Conservation (phyloP, 108 stramenopile genomes). For the Schizochytrium sp. region DNA sequence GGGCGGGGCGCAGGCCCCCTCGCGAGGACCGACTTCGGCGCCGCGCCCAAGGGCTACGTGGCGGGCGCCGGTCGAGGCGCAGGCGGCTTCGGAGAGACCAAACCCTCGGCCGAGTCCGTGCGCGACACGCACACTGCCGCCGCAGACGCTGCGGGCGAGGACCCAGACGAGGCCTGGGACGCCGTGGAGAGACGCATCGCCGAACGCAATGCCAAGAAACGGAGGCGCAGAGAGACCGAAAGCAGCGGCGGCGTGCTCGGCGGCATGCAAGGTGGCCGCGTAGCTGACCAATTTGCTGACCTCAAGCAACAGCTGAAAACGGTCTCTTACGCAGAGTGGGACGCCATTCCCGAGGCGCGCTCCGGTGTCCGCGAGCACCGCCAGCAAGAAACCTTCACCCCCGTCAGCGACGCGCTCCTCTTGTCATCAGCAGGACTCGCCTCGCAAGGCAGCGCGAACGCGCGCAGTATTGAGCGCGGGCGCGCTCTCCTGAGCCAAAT, state of each 20-base stretch:
- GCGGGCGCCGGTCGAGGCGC: conserved; percentile 49
- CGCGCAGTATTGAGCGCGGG: not conserved
- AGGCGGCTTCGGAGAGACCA: conserved; percentile 19
- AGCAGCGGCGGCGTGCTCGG: conserved; percentile 18
- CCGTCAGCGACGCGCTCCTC: conserved; percentile 79
- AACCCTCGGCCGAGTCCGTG: conserved; percentile 23
- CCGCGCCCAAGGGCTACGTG: conserved; percentile 70
- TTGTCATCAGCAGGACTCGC: conserved; percentile 26
- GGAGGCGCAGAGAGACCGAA: conserved; percentile 22
- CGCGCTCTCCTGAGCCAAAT: not conserved
- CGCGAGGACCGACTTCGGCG: conserved; percentile 46
- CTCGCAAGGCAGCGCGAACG: not conserved
- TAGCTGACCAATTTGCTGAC: conserved; percentile 90
- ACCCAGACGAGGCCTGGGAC: conserved; percentile 88
- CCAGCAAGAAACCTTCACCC: conserved; percentile 74
- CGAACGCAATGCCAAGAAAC: conserved; percentile 46
- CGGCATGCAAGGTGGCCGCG: conserved; percentile 38
- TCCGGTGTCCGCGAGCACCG: conserved; percentile 77
- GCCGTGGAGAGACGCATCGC: conserved; percentile 90
- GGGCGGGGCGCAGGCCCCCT: not conserved
- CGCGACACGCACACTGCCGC: conserved; percentile 19
- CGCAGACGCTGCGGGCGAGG: conserved; percentile 66
- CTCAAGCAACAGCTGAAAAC: conserved; percentile 74
- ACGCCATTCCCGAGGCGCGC: conserved; percentile 86
- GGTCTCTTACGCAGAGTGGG: conserved; percentile 86